A percentile compares a stretch with the other conserved stretches of the same genome.
These are phyloP conservation scores for Agaricus sinodeliciosus DNA, from an alignment of 768 basidiomycete genomes.

Conservation along the genomic window DNA sequence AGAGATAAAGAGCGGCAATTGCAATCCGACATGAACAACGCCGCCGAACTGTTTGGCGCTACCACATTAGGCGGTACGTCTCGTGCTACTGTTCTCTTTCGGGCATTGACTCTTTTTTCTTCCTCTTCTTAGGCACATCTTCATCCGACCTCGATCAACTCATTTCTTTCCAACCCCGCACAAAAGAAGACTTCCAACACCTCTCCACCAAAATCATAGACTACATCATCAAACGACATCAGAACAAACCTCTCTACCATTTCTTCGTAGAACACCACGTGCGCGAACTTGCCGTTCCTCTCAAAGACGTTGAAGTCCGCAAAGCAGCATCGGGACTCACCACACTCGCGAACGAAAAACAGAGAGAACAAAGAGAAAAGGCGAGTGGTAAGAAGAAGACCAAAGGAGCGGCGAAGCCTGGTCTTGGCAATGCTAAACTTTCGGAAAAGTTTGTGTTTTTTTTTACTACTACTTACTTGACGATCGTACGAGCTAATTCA, in stretches of 20 bases:
- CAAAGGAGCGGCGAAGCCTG: constrained; percentile 66
- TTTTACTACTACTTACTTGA: background rate
- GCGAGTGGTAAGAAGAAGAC: constrained; percentile 87
- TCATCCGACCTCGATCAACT: constrained; percentile 63
- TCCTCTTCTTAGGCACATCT: constrained; percentile 47
- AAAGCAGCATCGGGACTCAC: constrained; percentile 83
- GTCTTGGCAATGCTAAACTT: constrained; percentile 64
- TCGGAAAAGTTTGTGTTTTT: constrained; percentile 44
- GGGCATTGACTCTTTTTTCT: background rate
- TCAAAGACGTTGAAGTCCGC: constrained; percentile 88
- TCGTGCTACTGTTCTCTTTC: background rate
- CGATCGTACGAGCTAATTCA: constrained; percentile 2
- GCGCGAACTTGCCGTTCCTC: constrained; percentile 63
- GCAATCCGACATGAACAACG: constrained; percentile 80
- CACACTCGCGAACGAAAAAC: constrained; percentile 91
- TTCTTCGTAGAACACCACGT: constrained; percentile 81
- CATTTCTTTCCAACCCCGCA: constrained; percentile 74
- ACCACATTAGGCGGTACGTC: constrained; percentile 55
- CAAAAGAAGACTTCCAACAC: constrained; percentile 80
- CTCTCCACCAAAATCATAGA: constrained; percentile 73
- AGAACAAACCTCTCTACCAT: constrained; percentile 76
- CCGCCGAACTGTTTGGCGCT: constrained; percentile 74
- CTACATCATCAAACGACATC: constrained; percentile 69
- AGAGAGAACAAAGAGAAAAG: constrained; percentile 83
- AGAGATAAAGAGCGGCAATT: constrained; percentile 77